Evolutionary conservation across 2,329 filamentous ascomycete genomes (phyloP), one percentile per base, ranked within the genome.

Genomic region (Corniculantispora saksenae): DNA sequence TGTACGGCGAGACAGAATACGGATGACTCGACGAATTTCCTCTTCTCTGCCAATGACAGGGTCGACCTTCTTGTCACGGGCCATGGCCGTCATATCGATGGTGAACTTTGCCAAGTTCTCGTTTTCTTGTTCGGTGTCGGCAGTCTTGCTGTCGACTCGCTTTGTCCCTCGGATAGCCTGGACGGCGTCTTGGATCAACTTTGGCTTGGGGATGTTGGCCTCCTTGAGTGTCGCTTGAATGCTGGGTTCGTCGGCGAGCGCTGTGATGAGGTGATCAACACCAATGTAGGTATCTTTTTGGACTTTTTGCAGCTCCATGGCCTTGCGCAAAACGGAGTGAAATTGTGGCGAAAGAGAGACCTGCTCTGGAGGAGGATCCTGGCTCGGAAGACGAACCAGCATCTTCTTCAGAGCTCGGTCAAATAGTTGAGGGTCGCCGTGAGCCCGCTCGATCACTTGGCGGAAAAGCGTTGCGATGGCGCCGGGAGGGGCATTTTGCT

Each of bases 51-150:
- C 94, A 79, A 98, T 98, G 76, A 98, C 94, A 2, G 94, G 94
- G 76, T 98, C 94, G 65, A 98, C 94, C 80, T 98, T 98, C 76
- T 96, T 96, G 81, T 99, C 95, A 76, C 94, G 86, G 66, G 95
- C 95, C 89, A 97, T 90, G 58, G 92, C 86, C 13, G 95, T 99
- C 93, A 99, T 97, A 79, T 99, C 95, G 73, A 98, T 95, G 64
- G 95, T 98, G 79, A 97, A 99, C 74, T 98, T 99, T 82, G 94
- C 92, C 67, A 99, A 83, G 75, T 97, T 97, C 80, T 99, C 95
- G 73, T 94, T 92, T 73, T 97, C 94, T 73, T 91, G 85, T 78
- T 98, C 95, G 0, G 90, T 89, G 79, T 99, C 95, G 63, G 95
- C 95, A 4, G 92, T 97, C 82, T 97, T 97, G 66, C 93, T 97